phyloP scores from a whole-genome alignment of 192 early-diverging fungal genomes.

The Allomyces macrogynus region DNA sequence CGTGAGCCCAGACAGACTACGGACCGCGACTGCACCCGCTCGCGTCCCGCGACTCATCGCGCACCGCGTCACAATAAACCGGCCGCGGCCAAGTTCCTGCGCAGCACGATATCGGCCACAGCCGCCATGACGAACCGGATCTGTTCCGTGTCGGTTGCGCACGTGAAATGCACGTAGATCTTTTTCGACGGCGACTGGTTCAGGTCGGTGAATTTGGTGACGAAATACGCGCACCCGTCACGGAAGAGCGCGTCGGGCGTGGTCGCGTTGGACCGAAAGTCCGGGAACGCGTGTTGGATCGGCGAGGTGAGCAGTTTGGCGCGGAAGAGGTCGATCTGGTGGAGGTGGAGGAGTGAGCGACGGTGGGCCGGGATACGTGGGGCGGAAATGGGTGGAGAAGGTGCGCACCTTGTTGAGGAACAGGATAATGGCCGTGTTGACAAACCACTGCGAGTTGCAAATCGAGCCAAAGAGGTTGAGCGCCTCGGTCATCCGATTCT shows the following conservation, averaged over 20 bases:
- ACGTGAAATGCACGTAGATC: conserved; percentile 38
- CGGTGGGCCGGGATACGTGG: too few species aligned
- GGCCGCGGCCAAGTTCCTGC: conserved; percentile 5
- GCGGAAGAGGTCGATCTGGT: conserved; percentile 71
- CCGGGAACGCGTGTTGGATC: conserved; percentile 71
- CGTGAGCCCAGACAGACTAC: too few species aligned
- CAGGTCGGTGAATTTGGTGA: conserved; percentile 57
- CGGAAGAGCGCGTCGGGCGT: conserved; percentile 16
- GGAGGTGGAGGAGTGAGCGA: too few species aligned
- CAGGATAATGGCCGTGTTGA: conserved; percentile 90
- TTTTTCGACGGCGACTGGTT: conserved; percentile 49
- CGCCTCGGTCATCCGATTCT: conserved; percentile 91
- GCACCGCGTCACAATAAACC: neutral
- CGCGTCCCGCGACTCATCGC: too few species aligned
- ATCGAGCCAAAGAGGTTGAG: conserved; percentile 93
- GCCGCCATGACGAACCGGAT: conserved; percentile 29
- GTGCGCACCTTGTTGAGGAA: conserved; percentile 70
- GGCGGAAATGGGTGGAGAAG: too few species aligned
- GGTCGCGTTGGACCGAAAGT: conserved; percentile 34
- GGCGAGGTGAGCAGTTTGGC: conserved; percentile 70
- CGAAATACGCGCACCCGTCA: conserved; percentile 51
- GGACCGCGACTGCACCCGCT: too few species aligned
- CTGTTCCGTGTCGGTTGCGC: conserved; percentile 37
- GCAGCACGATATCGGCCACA: conserved; percentile 26
- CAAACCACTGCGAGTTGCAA: conserved; percentile 93